These are phyloP conservation scores for Blastobotrys terrestris DNA, from an alignment of 805 yeast genomes.

Conservation along the genomic window DNA sequence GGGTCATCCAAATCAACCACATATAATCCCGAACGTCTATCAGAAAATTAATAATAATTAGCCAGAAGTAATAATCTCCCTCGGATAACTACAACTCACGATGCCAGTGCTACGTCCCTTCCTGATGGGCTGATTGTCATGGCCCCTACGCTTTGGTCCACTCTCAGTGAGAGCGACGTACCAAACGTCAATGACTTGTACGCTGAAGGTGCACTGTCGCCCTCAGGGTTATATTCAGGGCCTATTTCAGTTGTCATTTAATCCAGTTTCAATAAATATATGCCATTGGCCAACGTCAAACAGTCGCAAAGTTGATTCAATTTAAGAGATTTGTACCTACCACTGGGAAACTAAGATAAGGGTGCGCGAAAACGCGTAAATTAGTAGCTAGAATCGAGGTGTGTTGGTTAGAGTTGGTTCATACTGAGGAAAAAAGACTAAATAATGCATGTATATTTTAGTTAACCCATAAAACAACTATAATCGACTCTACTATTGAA, in stretches of 20 bases:
- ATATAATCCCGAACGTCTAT: constrained; percentile 62
- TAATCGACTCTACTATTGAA: constrained; percentile 7
- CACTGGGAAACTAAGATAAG: too few species aligned
- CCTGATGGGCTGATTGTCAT: constrained; percentile 87
- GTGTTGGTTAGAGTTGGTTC: too few species aligned
- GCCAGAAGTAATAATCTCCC: not conserved
- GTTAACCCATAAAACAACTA: not conserved
- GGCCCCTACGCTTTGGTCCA: constrained; percentile 89
- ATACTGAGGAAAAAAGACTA: not conserved
- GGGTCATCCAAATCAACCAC: constrained; percentile 95
- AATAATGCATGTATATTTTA: not conserved
- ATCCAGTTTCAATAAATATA: not conserved
- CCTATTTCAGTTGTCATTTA: not conserved
- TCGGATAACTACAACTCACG: constrained; percentile 25
- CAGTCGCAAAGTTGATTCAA: too few species aligned
- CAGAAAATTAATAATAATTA: constrained; percentile 1
- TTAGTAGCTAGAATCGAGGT: too few species aligned
- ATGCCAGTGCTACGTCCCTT: constrained; percentile 88
- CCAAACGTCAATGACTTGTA: constrained; percentile 53
- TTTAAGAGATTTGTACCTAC: too few species aligned
- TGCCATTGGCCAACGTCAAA: not conserved
- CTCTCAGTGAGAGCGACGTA: constrained; percentile 72
- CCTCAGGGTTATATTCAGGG: not conserved
- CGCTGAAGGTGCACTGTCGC: not conserved
- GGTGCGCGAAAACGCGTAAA: too few species aligned